Evolutionary conservation across 148 eudicot species (phyloP), one percentile per base, ranked within the genome.

Genomic region (Rhododendron griersonianum): DNA sequence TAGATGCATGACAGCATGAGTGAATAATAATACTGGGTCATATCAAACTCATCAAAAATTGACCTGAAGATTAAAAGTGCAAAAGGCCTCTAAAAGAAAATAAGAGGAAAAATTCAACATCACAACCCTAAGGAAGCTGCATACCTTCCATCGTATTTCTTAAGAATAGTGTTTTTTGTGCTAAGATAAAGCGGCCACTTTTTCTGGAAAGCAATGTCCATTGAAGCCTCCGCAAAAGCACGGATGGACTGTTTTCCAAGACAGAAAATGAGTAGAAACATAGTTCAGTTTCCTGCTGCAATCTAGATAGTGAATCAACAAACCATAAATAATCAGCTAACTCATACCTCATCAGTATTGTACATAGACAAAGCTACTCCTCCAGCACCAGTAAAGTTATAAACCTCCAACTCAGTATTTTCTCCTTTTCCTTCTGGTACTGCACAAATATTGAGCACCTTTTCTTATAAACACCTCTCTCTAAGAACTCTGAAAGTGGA

Each of bases 111-210:
- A 44, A n/a, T 21, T 33, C 13, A 45, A 16, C 10, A 41, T 1
- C 83, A 71, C 48, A 61, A 61, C 65, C 11, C 61, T 33, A 45
- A 76, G 21, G n/a, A 79, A 35, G 81, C 61, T 61, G 73, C 63
- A 82, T 88, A 94, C 96, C 96, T 91, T 86, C 96, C 96, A 88
- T 94, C 96, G 81, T 94, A 94, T 90, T 93, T 94, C 91, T 94
- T 94, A 63, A 94, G 94, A 81, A 94, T 94, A 75, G 96, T 94
- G 88, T 94, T 94, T 82, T 94, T 94, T 74, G 96, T 94, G 91
- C 96, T 94, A 86, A 94, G 96, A 85, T 94, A 94, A 67, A 94
- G 96, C 1, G 96, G 96, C 96, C 96, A 94, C 88, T 90, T 91
- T 78, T 93, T 94, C 89, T 92, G 91, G 79, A 85, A 91, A 82